Percentiles rank a stretch among this genome's conserved stretches.
Evolutionary conservation across 202 grass and related monocot genomes (phyloP).

Genomic region (Eragrostis tef): DNA sequence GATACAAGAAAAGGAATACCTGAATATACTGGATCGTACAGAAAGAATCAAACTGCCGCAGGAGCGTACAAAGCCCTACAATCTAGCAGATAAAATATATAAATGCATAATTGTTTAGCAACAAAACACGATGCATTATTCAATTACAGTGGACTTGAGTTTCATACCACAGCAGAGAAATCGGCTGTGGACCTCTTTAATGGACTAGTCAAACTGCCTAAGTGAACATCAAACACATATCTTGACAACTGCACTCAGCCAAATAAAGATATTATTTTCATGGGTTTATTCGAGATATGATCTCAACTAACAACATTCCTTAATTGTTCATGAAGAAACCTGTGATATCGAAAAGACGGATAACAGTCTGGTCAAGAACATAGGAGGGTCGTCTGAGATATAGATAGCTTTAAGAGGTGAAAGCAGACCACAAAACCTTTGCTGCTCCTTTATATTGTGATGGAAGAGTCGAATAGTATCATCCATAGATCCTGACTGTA

Average conservation of each 20-base stretch:
- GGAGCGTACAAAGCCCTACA: conserved; percentile 72
- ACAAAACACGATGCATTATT: conserved; percentile 20
- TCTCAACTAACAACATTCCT: conserved; percentile 5
- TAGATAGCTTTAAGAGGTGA: conserved; percentile 66
- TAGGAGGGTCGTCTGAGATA: conserved; percentile 54
- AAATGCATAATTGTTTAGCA: conserved; percentile 27
- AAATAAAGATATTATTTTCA: conserved; percentile 21
- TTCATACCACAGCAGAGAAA: conserved; percentile 71
- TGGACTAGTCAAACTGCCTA: conserved; percentile 72
- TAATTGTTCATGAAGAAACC: conserved; percentile 50
- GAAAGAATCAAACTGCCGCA: conserved; percentile 67
- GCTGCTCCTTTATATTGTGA: conserved; percentile 53
- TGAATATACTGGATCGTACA: conserved; percentile 66
- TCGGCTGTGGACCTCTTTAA: conserved; percentile 63
- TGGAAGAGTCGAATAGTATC: conserved; percentile 41
- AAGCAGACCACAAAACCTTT: conserved; percentile 58
- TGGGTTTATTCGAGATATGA: conserved; percentile 26
- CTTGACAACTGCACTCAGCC: conserved; percentile 62
- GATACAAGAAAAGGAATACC: conserved; percentile 47
- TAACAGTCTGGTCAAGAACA: conserved; percentile 61
- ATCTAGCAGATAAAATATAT: conserved; percentile 54
- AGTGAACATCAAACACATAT: conserved; percentile 72
- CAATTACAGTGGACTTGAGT: conserved; percentile 36
- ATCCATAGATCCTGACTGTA: conserved; percentile 43
- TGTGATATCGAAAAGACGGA: conserved; percentile 75